Conservation (phyloP, 495 filamentous ascomycete genomes). For the Clohesyomyces aquaticus region DNA sequence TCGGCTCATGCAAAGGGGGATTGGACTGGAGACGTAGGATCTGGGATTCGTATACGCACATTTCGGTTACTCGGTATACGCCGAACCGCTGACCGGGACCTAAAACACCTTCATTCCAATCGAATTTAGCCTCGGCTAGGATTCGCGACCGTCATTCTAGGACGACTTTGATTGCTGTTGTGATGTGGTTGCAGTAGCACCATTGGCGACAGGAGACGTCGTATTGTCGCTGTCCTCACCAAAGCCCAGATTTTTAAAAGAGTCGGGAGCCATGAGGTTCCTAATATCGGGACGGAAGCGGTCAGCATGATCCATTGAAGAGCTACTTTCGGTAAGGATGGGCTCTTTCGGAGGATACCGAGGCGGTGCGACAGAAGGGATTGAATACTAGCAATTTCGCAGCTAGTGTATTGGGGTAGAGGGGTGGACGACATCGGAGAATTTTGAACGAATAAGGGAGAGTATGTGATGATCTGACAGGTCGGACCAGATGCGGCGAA, state of each 20-base stretch:
- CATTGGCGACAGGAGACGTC: slow-evolving; percentile 7
- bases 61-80: slow-evolving; percentile 33
- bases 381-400: slow-evolving; percentile 3
- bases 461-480: slow-evolving; percentile 23
- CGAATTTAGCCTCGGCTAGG: slow-evolving; percentile 21
- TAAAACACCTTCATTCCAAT: slow-evolving; percentile 32
- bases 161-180: slow-evolving; percentile 21
- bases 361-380: slow-evolving; percentile 28
- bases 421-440: slow-evolving; percentile 9
- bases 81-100: slow-evolving; percentile 35
- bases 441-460: slow-evolving; percentile 22
- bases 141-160: slow-evolving; percentile 24
- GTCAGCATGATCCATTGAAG: slow-evolving; percentile 16
- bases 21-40: neutral
- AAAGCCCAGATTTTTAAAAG: slow-evolving; percentile 90
- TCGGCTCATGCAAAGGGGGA: slow-evolving; percentile 15
- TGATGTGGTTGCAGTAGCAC: slow-evolving; percentile 33
- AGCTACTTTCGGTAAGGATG: slow-evolving; percentile 19
- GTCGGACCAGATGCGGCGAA: slow-evolving; percentile 19
- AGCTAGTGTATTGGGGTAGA: neutral
- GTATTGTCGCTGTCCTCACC: slow-evolving; percentile 55
- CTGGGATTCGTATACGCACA: neutral
- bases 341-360: slow-evolving; percentile 26
- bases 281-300: slow-evolving; percentile 50
- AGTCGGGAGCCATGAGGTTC: slow-evolving; percentile 93